Percentiles rank a stretch among this genome's conserved stretches.
Conservation (phyloP, 768 basidiomycete genomes). For the Pisolithus albus region DNA sequence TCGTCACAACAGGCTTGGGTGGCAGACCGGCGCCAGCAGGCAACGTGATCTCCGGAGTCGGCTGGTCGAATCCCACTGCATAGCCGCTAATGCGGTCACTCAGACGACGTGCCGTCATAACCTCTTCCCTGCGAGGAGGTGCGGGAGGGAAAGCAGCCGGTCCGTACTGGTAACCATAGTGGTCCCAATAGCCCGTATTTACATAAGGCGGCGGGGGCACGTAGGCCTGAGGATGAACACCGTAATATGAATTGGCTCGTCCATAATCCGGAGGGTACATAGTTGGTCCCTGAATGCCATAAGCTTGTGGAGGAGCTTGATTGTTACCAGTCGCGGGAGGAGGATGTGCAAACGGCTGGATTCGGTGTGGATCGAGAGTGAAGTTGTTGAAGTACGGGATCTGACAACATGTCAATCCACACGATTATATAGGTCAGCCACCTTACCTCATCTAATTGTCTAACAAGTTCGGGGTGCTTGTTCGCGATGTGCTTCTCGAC, state of each 20-base stretch:
- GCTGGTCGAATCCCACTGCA: slow-evolving; percentile 43
- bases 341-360: slow-evolving; percentile 78
- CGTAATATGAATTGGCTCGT: slow-evolving; percentile 34
- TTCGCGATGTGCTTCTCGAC: slow-evolving; percentile 96
- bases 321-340: slow-evolving; percentile 60
- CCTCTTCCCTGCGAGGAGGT: slow-evolving; percentile 51
- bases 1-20: slow-evolving; percentile 61
- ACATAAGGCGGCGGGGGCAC: slow-evolving; percentile 33
- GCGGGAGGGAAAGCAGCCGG: slow-evolving; percentile 30
- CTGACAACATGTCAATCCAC: slow-evolving; percentile 35
- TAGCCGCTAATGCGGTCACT: slow-evolving; percentile 80
- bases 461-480: slow-evolving; percentile 86
- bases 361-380: slow-evolving; percentile 90
- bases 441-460: slow-evolving; percentile 76
- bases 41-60: slow-evolving; percentile 34
- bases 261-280: slow-evolving; percentile 45
- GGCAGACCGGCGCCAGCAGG: slow-evolving; percentile 71
- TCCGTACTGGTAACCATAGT: slow-evolving; percentile 36
- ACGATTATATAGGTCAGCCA: slow-evolving; percentile 3
- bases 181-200: slow-evolving; percentile 39
- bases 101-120: slow-evolving; percentile 53
- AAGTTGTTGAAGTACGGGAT: slow-evolving; percentile 92
- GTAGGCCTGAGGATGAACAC: slow-evolving; percentile 29
- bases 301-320: slow-evolving; percentile 80
- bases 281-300: slow-evolving; percentile 61